phyloP scores from a whole-genome alignment of 2,329 filamentous ascomycete species.

The Claviceps capensis region DNA sequence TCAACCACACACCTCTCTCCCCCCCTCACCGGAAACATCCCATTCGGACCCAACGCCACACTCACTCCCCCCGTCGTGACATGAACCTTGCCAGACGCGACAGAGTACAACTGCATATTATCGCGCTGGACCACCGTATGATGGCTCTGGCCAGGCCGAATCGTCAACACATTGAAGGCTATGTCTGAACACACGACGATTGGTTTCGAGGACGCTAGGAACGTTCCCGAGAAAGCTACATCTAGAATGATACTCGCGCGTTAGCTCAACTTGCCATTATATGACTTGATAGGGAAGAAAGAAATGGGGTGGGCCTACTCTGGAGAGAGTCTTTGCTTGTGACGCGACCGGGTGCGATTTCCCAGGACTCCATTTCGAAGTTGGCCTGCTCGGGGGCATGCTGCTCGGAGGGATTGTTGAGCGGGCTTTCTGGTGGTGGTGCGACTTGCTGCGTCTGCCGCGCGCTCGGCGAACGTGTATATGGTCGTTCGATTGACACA shows the following conservation, averaged over 20 bases:
- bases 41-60: constrained; percentile 28
- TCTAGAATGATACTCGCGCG: constrained; percentile 15
- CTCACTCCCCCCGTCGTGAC: constrained; percentile 22
- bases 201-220: constrained; percentile 22
- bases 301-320: constrained; percentile 17
- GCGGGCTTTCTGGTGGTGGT: no score
- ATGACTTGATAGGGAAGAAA: no score
- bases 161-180: constrained; percentile 24
- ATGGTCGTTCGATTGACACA: no score
- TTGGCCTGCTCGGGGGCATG: not conserved
- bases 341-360: constrained; percentile 29
- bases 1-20: constrained; percentile 23
- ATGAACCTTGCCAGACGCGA: constrained; percentile 27
- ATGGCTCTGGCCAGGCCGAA: constrained; percentile 25
- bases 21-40: constrained; percentile 29
- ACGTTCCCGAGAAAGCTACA: constrained; percentile 30
- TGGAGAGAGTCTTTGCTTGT: constrained; percentile 15
- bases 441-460: no score
- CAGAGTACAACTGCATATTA: constrained; percentile 24
- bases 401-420: no score
- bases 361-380: constrained; percentile 11
- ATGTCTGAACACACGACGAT: constrained; percentile 24
- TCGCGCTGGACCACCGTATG: constrained; percentile 16
- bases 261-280: not conserved
- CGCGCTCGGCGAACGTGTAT: no score